Conservation (phyloP, 345 rosid genomes). For the Populus ilicifolia region DNA sequence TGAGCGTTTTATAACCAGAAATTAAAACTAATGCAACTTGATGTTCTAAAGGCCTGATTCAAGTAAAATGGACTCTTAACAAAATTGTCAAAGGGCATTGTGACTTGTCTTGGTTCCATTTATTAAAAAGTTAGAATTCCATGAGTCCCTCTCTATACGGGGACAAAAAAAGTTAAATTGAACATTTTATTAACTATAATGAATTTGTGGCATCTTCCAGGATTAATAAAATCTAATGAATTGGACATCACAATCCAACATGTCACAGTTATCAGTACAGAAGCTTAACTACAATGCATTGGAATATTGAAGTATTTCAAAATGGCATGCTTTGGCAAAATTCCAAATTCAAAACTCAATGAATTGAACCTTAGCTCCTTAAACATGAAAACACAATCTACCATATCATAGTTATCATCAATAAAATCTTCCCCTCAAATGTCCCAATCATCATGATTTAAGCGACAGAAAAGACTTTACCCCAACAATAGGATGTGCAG, state of each 20-base stretch:
- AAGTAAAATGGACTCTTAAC: background rate
- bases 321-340: background rate
- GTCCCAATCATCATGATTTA: background rate
- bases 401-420: background rate
- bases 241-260: background rate
- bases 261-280: background rate
- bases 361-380: background rate
- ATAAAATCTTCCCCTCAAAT: background rate
- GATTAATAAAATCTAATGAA: background rate
- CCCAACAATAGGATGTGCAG: constrained; percentile 93
- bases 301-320: background rate
- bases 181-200: background rate
- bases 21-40: background rate
- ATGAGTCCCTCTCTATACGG: background rate
- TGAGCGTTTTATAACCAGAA: background rate
- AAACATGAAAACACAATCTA: background rate
- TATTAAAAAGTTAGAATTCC: background rate
- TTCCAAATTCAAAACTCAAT: background rate
- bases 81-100: background rate
- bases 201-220: background rate
- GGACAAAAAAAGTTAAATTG: background rate
- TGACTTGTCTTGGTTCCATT: background rate
- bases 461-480: constrained; percentile 33
- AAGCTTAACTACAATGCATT: background rate
- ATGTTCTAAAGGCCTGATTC: background rate